Conservation (phyloP, 768 basidiomycete species). For the Fomitopsis serialis region DNA sequence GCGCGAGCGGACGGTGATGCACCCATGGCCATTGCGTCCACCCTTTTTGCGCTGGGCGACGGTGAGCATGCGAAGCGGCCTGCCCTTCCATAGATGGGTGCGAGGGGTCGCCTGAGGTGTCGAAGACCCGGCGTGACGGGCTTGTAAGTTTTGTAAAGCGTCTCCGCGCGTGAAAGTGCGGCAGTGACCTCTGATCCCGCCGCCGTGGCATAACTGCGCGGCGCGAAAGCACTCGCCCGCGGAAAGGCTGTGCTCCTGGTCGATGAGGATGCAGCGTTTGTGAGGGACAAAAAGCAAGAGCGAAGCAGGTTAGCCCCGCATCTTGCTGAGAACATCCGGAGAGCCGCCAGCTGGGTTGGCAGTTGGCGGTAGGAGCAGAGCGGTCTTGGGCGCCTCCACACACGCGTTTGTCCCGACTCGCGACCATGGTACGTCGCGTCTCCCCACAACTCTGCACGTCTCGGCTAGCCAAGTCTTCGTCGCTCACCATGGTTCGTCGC, state of each 20-base stretch:
- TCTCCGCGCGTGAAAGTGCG: slow-evolving; percentile 47
- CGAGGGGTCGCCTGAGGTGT: slow-evolving; percentile 78
- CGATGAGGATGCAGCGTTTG: slow-evolving; percentile 18
- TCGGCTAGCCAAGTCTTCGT: background rate
- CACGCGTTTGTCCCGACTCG: slow-evolving; percentile 23
- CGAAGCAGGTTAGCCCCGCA: slow-evolving; percentile 37
- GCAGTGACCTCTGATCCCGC: slow-evolving; percentile 27
- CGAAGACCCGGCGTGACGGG: slow-evolving; percentile 84
- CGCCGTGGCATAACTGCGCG: slow-evolving; percentile 34
- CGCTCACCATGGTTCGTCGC: background rate
- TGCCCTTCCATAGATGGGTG: slow-evolving; percentile 81
- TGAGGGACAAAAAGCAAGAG: slow-evolving; percentile 24
- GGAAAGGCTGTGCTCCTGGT: slow-evolving; percentile 3
- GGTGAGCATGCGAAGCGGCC: slow-evolving; percentile 82
- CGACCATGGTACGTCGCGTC: slow-evolving; percentile 22
- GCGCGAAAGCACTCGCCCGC: slow-evolving; percentile 11
- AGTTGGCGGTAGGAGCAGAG: slow-evolving; percentile 8
- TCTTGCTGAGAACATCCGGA: slow-evolving; percentile 40
- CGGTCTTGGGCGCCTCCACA: slow-evolving; percentile 27
- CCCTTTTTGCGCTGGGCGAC: slow-evolving; percentile 77
- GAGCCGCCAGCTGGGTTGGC: background rate
- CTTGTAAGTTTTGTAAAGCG: slow-evolving; percentile 84
- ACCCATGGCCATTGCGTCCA: slow-evolving; percentile 78
- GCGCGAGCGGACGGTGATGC: slow-evolving; percentile 80
- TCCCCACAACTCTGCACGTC: background rate